A percentile compares a stretch with the other conserved stretches of the same genome.
These are phyloP conservation scores for Drechslerella dactyloides DNA, from an alignment of 2,329 filamentous ascomycete genomes.

Conservation along the genomic window DNA sequence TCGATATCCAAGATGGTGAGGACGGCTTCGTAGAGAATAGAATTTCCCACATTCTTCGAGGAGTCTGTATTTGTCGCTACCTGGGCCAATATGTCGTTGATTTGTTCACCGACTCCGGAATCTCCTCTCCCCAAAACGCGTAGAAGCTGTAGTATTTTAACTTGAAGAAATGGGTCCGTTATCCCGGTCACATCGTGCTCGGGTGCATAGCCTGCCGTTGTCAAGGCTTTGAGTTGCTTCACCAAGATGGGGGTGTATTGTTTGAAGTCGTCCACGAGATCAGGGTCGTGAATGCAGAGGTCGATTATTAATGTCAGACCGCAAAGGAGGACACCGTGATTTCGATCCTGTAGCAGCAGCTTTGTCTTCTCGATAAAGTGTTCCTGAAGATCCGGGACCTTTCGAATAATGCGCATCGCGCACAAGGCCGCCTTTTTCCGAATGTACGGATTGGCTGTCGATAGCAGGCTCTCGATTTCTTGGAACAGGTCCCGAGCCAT, in stretches of 20 bases:
- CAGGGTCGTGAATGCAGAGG: conserved; percentile 92
- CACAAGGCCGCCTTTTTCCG: conserved; percentile 96
- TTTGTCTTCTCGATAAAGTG: conserved; percentile 96
- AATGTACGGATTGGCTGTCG: conserved; percentile 97
- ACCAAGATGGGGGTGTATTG: conserved; percentile 84
- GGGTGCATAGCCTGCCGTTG: conserved; percentile 93
- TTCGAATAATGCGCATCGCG: conserved; percentile 97
- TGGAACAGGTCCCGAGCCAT: conserved; percentile 98
- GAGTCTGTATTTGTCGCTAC: conserved; percentile 98
- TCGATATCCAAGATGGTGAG: conserved; percentile 97
- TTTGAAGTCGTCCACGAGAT: conserved; percentile 87
- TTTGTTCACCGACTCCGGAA: conserved; percentile 86
- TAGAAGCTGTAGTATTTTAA: conserved; percentile 88
- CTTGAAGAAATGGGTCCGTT: conserved; percentile 95
- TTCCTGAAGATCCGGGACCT: conserved; percentile 95
- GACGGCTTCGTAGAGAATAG: conserved; percentile 96
- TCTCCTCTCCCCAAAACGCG: conserved; percentile 87
- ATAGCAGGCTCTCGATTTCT: conserved; percentile 89
- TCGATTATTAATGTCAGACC: conserved; percentile 89
- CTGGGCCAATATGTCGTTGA: conserved; percentile 97
- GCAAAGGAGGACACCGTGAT: conserved; percentile 92
- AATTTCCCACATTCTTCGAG: conserved; percentile 97
- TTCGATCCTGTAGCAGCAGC: conserved; percentile 79
- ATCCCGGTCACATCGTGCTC: conserved; percentile 99
- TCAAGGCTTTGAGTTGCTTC: conserved; percentile 86